Conservation (phyloP, 495 filamentous ascomycete species). For the Trichoderma parareesei region DNA sequence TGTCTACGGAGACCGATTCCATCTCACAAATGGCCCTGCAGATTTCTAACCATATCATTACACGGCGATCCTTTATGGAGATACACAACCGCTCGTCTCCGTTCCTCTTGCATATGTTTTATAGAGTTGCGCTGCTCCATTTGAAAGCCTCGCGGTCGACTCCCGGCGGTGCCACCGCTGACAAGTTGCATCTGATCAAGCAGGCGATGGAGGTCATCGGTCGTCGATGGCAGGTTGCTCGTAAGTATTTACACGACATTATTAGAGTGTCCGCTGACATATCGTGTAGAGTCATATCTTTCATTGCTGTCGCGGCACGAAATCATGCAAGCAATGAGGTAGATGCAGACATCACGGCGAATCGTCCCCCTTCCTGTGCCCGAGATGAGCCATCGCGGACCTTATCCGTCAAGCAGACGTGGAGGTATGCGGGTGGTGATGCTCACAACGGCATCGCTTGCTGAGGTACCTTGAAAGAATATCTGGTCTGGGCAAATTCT, state of each 20-base stretch:
- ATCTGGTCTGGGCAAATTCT: slow-evolving; percentile 35
- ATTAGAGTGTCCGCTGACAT: neutral
- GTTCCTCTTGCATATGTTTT: neutral
- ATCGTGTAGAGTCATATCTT: neutral
- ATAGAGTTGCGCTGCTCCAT: neutral
- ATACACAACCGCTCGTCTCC: neutral
- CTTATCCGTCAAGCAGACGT: slow-evolving; percentile 21
- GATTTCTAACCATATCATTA: neutral
- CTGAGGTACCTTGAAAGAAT: slow-evolving; percentile 34
- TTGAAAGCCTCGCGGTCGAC: neutral
- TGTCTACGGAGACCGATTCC: neutral
- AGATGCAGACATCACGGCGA: neutral
- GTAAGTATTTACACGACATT: neutral
- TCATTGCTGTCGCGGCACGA: neutral
- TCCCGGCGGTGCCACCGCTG: neutral
- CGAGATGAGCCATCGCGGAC: slow-evolving; percentile 36
- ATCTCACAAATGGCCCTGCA: neutral
- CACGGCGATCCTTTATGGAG: neutral
- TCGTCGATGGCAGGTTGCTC: neutral
- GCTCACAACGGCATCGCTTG: slow-evolving; percentile 29
- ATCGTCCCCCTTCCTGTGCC: slow-evolving; percentile 30
- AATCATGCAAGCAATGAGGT: neutral
- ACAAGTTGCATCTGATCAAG: neutral
- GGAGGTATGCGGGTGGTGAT: slow-evolving; percentile 27
- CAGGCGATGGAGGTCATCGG: neutral